phyloP scores from a whole-genome alignment of 2,329 filamentous ascomycete species.

The Penicillium psychrosexuale region DNA sequence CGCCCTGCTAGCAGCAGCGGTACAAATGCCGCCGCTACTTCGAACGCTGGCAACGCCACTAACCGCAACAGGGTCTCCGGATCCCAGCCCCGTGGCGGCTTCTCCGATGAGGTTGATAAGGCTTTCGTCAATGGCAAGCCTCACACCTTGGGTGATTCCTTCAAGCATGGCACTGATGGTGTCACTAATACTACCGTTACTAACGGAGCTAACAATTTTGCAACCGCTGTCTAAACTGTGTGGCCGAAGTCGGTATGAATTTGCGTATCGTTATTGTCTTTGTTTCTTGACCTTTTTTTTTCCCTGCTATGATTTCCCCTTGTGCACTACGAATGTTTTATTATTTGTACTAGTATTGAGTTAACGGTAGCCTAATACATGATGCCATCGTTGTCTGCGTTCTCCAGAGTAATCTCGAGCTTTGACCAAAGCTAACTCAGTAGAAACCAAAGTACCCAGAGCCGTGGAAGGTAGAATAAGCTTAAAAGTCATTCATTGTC shows the following conservation, averaged over 20 bases:
- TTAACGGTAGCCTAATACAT: conserved; percentile 25
- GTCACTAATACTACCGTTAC: neutral
- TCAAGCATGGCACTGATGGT: conserved; percentile 9
- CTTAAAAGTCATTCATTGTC: conserved; percentile 23
- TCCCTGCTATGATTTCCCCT: conserved; percentile 26
- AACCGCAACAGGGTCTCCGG: conserved; percentile 8
- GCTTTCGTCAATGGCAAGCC: conserved; percentile 29
- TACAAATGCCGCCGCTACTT: conserved; percentile 10
- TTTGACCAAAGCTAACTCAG: neutral
- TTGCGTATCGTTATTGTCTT: neutral
- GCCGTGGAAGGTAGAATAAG: neutral
- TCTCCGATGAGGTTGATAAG: conserved; percentile 33
- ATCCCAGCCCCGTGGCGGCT: conserved; percentile 30
- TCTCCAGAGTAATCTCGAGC: neutral
- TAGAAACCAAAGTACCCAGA: neutral
- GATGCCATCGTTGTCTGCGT: conserved; percentile 17
- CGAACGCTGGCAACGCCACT: neutral
- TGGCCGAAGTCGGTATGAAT: conserved; percentile 1
- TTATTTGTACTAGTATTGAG: conserved; percentile 15
- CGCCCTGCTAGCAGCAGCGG: conserved; percentile 44
- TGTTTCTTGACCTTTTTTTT: conserved; percentile 2
- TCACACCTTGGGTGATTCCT: conserved; percentile 3
- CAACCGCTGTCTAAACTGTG: neutral
- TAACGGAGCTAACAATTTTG: conserved; percentile 2
- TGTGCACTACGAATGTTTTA: conserved; percentile 12